Percentiles rank a stretch among this genome's conserved stretches.
Conservation (phyloP, 139 green algal species). For the Astrephomene gubernaculifera region DNA sequence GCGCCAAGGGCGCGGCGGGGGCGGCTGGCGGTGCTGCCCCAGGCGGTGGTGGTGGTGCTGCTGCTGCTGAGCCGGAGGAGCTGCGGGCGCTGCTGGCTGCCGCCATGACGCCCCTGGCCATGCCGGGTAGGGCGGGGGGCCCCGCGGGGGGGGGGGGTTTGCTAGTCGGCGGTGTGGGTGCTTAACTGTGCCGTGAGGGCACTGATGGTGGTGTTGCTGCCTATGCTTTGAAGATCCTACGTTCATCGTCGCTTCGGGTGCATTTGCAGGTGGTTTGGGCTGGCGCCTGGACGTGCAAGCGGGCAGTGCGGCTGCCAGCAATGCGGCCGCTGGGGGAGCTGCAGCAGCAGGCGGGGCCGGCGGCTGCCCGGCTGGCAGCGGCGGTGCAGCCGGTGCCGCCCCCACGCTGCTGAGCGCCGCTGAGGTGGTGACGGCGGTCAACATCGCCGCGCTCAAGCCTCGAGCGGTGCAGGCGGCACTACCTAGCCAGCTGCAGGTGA, state of each 20-base stretch:
- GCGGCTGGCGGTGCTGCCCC: neutral
- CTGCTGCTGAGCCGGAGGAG: slow-evolving; percentile 4
- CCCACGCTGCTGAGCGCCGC: slow-evolving; percentile 25
- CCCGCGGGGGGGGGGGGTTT: too few species aligned
- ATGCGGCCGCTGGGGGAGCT: neutral
- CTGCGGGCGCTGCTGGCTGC: slow-evolving; percentile 34
- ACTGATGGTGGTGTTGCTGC: too few species aligned
- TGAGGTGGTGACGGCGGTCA: slow-evolving; percentile 44
- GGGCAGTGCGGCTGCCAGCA: neutral
- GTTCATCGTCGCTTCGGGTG: too few species aligned
- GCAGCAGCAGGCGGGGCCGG: neutral
- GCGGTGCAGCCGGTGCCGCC: neutral
- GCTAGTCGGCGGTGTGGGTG: too few species aligned
- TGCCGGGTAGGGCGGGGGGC: slow-evolving; percentile 43
- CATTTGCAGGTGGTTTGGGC: neutral
- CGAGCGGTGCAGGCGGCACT: slow-evolving; percentile 14
- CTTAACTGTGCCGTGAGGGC: too few species aligned
- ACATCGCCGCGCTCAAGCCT: slow-evolving; percentile 18
- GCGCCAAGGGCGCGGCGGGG: too few species aligned
- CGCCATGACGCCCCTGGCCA: slow-evolving; percentile 41
- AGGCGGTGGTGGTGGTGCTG: neutral
- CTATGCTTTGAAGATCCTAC: too few species aligned
- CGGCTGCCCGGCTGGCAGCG: neutral
- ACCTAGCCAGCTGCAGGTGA: slow-evolving; percentile 45
- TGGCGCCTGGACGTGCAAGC: slow-evolving; percentile 30